Conservation (phyloP, 176 grass and related monocot species). For the Zoysia japonica region DNA sequence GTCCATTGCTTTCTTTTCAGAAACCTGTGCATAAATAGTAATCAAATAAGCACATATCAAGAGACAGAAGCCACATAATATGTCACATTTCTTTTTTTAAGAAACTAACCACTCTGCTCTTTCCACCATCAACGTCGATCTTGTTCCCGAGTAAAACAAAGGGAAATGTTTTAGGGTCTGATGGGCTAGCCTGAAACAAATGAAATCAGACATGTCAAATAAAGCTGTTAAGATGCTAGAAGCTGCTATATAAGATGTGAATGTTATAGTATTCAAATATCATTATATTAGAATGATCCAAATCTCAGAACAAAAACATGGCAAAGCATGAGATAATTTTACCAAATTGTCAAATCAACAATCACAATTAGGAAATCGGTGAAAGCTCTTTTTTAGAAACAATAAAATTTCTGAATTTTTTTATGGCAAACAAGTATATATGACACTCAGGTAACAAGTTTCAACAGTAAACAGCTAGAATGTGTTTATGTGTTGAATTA, state of each 20-base stretch:
- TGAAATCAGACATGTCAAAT: constrained; percentile 14
- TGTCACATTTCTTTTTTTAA: not conserved
- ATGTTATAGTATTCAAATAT: constrained; percentile 17
- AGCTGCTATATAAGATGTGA: constrained; percentile 23
- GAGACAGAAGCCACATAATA: constrained; percentile 23
- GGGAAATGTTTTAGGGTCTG: constrained; percentile 88
- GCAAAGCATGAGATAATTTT: too few species aligned
- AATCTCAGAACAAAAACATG: too few species aligned
- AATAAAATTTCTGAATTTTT: too few species aligned
- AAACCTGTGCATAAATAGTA: constrained; percentile 54
- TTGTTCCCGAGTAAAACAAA: constrained; percentile 99
- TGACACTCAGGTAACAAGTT: too few species aligned
- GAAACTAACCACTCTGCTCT: constrained; percentile 93
- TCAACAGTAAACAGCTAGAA: too few species aligned
- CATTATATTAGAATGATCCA: not conserved
- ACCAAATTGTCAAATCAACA: too few species aligned
- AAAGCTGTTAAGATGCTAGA: constrained; percentile 36
- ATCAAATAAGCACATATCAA: constrained; percentile 5
- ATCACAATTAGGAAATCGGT: too few species aligned
- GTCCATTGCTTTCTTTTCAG: constrained; percentile 94
- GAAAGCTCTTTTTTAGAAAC: too few species aligned
- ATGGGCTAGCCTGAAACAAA: constrained; percentile 76
- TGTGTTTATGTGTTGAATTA: too few species aligned
- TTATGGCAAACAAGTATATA: too few species aligned
- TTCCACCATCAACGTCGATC: constrained; percentile 95